Conservation (phyloP, 2,329 filamentous ascomycete species). For the Huntiella omanensis region DNA sequence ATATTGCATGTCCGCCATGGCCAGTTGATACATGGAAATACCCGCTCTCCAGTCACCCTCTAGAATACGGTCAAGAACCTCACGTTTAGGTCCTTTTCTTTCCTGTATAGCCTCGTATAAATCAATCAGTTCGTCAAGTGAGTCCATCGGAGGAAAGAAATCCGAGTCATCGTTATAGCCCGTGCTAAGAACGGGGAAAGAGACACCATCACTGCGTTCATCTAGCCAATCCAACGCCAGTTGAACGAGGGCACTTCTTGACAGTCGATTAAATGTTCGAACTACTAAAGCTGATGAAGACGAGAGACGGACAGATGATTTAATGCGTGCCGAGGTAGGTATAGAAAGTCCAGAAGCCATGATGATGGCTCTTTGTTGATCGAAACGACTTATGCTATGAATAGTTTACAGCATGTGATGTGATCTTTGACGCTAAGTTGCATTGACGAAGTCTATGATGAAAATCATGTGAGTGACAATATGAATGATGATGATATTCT, state of each 20-base stretch:
- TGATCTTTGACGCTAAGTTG: too few species aligned
- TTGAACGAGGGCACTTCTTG: constrained; percentile 51
- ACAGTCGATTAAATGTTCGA: constrained; percentile 50
- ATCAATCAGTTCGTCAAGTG: constrained; percentile 46
- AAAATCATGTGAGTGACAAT: too few species aligned
- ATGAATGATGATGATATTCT: too few species aligned
- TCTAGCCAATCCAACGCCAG: constrained; percentile 64
- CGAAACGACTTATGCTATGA: too few species aligned
- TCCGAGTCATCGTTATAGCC: constrained; percentile 36
- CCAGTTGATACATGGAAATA: constrained; percentile 45
- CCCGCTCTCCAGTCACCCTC: constrained; percentile 53
- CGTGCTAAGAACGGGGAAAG: constrained; percentile 24
- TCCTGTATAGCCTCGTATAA: constrained; percentile 42
- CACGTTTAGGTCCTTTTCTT: constrained; percentile 40
- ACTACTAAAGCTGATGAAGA: constrained; percentile 43
- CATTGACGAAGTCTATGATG: too few species aligned
- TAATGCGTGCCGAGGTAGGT: constrained; percentile 52
- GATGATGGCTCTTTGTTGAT: background rate
- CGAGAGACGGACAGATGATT: constrained; percentile 51
- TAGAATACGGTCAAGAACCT: constrained; percentile 42
- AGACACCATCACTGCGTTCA: constrained; percentile 40
- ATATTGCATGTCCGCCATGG: constrained; percentile 49
- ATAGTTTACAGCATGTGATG: too few species aligned
- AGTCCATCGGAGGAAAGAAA: constrained; percentile 48
- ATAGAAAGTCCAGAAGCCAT: constrained; percentile 28